Evolutionary conservation across 2,329 filamentous ascomycete species (phyloP).

Genomic region (Pestalotiopsis sp.): DNA sequence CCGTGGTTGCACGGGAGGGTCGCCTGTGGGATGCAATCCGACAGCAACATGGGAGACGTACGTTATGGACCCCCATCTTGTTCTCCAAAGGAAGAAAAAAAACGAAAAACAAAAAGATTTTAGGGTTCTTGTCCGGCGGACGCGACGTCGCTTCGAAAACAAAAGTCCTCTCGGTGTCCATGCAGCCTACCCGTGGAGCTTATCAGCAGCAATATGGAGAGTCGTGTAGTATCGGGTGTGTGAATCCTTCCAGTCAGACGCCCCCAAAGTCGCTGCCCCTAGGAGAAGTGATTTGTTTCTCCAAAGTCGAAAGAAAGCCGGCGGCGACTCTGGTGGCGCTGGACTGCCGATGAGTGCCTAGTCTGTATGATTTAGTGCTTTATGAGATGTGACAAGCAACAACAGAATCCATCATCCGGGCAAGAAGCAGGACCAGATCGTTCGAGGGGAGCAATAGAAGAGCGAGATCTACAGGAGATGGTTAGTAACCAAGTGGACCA

Average conservation of each 20-base stretch:
- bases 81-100: neutral
- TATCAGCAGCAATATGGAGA: neutral
- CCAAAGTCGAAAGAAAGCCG: neutral
- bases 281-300: neutral
- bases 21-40: neutral
- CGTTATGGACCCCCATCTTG: neutral
- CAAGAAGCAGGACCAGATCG: neutral
- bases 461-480: neutral
- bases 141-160: neutral
- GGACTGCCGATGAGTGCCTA: neutral
- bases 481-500: neutral
- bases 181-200: neutral
- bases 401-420: neutral
- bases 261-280: neutral
- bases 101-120: neutral
- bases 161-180: neutral
- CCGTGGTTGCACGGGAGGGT: neutral
- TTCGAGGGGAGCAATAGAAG: neutral
- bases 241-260: neutral
- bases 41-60: neutral
- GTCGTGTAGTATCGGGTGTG: neutral
- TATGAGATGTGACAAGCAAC: neutral
- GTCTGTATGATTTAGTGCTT: neutral
- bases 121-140: neutral
- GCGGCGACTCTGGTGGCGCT: neutral